phyloP scores from a whole-genome alignment of 2,329 filamentous ascomycete genomes.

The Arthrobotrys conoides region DNA sequence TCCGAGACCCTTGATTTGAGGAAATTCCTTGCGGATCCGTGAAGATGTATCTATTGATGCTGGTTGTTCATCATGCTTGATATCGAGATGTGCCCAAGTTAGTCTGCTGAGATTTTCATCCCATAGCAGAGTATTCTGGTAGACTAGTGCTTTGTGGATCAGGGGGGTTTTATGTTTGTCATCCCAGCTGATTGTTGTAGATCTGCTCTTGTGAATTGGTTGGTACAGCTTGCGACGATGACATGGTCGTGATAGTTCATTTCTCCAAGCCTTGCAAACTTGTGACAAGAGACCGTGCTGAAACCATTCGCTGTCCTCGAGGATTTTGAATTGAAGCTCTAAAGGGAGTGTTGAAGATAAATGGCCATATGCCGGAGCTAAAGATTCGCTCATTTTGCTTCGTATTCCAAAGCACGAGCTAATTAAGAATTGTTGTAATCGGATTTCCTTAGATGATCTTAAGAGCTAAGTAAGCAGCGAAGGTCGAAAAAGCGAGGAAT shows the following conservation, averaged over 20 bases:
- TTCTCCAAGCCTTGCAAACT: constrained; percentile 49
- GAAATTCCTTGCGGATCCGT: background rate
- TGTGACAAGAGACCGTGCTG: constrained; percentile 43
- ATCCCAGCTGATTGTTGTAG: constrained; percentile 31
- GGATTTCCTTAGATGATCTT: background rate
- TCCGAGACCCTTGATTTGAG: constrained; percentile 17
- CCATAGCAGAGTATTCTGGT: constrained; percentile 43
- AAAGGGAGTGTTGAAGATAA: constrained; percentile 26
- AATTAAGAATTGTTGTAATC: background rate
- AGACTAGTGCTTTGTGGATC: constrained; percentile 47
- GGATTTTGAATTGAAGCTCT: constrained; percentile 52
- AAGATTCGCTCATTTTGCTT: constrained; percentile 16
- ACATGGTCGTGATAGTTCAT: constrained; percentile 24
- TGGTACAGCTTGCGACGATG: constrained; percentile 45
- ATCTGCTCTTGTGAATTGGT: constrained; percentile 33
- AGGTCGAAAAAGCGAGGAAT: background rate
- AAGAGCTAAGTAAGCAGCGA: constrained; percentile 25
- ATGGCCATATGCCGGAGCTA: constrained; percentile 18
- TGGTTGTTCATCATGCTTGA: constrained; percentile 18
- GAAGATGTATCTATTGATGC: constrained; percentile 21
- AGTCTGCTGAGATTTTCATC: constrained; percentile 17
- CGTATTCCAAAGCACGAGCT: background rate
- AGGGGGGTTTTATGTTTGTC: constrained; percentile 14
- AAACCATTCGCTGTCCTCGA: constrained; percentile 46
- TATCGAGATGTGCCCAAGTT: constrained; percentile 37